Conservation (phyloP, 768 basidiomycete species). For the Fistulinella prunicolor region DNA sequence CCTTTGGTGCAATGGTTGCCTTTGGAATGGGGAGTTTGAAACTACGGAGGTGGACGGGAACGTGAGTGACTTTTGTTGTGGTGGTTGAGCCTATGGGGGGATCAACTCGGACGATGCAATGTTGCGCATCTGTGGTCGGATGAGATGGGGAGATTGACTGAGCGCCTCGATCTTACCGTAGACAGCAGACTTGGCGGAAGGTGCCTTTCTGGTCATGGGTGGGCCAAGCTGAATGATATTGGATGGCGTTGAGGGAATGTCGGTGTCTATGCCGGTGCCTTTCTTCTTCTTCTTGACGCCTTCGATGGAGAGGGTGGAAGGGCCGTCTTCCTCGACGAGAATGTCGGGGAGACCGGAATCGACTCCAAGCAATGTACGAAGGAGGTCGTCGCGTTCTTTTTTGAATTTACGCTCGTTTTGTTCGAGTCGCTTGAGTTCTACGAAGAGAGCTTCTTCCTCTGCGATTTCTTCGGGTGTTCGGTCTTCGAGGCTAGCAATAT, state of each 20-base stretch:
- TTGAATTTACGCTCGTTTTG: conserved; percentile 88
- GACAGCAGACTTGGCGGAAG: conserved; percentile 53
- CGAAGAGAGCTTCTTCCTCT: conserved; percentile 92
- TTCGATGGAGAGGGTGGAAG: conserved; percentile 45
- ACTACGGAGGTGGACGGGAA: conserved; percentile 80
- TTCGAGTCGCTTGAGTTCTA: conserved; percentile 93
- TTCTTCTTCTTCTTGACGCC: conserved; percentile 56
- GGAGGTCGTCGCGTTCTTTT: conserved; percentile 82
- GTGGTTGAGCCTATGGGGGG: conserved; percentile 37
- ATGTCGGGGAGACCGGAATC: conserved; percentile 84
- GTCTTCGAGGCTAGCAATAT: conserved; percentile 80
- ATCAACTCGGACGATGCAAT: conserved; percentile 75
- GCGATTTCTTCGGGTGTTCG: conserved; percentile 87
- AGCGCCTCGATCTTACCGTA: conserved; percentile 45
- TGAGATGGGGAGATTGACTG: conserved; percentile 13
- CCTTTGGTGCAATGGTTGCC: conserved; percentile 66
- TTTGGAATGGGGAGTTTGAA: conserved; percentile 83
- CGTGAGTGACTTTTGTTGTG: conserved; percentile 71
- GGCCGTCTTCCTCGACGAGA: conserved; percentile 58
- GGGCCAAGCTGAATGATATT: conserved; percentile 38
- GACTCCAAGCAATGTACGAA: conserved; percentile 79
- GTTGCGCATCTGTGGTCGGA: conserved; percentile 49
- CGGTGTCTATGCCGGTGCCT: conserved; percentile 26
- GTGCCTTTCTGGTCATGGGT: conserved; percentile 35
- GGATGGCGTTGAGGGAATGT: conserved; percentile 34